phyloP scores from a whole-genome alignment of 164 flowering plant genomes.

The Saururus chinensis region DNA sequence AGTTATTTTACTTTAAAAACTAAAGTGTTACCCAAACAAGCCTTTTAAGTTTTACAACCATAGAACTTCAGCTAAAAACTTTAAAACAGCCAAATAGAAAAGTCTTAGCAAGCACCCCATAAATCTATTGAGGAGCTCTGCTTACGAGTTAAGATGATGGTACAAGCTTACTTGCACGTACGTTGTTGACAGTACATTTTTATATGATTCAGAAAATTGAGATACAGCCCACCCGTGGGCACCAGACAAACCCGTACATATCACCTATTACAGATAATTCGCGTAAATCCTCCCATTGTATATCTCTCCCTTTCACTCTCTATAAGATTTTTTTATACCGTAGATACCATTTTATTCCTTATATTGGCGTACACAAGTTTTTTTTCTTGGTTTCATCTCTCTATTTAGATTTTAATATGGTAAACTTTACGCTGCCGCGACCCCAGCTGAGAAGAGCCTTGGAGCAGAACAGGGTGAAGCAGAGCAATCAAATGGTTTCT shows the following conservation, averaged over 20 bases:
- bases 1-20: too few relatives aligned
- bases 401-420: neutral
- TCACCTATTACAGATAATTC: neutral
- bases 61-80: too few relatives aligned
- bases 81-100: too few relatives aligned
- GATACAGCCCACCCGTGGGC: neutral
- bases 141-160: neutral
- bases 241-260: neutral
- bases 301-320: neutral
- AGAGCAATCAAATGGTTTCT: constrained; percentile 25
- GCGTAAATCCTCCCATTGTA: neutral
- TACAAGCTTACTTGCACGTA: neutral
- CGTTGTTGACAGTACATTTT: neutral
- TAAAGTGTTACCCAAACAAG: too few relatives aligned
- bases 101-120: too few relatives aligned
- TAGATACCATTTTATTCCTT: neutral
- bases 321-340: constrained; percentile 1
- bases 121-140: too few relatives aligned
- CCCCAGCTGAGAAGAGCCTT: constrained; percentile 29
- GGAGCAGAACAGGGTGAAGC: constrained; percentile 42
- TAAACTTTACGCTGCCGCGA: constrained; percentile 32
- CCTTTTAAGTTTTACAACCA: too few relatives aligned
- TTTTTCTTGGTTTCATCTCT: neutral
- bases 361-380: neutral
- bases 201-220: neutral